phyloP scores from a whole-genome alignment of 352 stramenopile genomes.

The Paralagenidium karlingii region DNA sequence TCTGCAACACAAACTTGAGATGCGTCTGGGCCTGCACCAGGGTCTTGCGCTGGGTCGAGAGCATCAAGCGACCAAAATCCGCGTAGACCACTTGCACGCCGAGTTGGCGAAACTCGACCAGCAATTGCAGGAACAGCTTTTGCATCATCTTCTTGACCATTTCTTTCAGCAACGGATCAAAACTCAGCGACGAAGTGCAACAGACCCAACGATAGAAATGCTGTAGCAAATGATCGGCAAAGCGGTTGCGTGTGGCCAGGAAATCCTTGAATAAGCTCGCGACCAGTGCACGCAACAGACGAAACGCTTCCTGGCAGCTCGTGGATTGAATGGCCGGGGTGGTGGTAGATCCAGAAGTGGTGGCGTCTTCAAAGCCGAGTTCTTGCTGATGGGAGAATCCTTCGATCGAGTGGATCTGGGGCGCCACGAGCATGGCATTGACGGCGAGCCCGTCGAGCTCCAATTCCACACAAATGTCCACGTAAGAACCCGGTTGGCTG shows the following conservation, averaged over 20 bases:
- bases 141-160: slow-evolving; percentile 94
- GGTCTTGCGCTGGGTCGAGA: slow-evolving; percentile 52
- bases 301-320: slow-evolving; percentile 86
- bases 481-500: slow-evolving; percentile 87
- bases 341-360: slow-evolving; percentile 6
- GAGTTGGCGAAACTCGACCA: slow-evolving; percentile 90
- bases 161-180: slow-evolving; percentile 90
- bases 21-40: slow-evolving; percentile 88
- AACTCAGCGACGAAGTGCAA: slow-evolving; percentile 84
- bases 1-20: slow-evolving; percentile 91
- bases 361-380: slow-evolving; percentile 73
- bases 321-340: slow-evolving; percentile 13
- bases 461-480: slow-evolving; percentile 56
- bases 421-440: slow-evolving; percentile 56
- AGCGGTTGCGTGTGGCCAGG: slow-evolving; percentile 74
- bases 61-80: slow-evolving; percentile 51
- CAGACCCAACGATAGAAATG: slow-evolving; percentile 92
- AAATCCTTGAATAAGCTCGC: slow-evolving; percentile 91
- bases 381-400: slow-evolving; percentile 43
- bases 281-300: slow-evolving; percentile 86
- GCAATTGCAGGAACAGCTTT: slow-evolving; percentile 85
- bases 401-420: slow-evolving; percentile 66
- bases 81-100: slow-evolving; percentile 91
- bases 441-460: slow-evolving; percentile 64
- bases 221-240: slow-evolving; percentile 93